Conservation (phyloP, 78 protist species). For the Polysphondylium violaceum region DNA sequence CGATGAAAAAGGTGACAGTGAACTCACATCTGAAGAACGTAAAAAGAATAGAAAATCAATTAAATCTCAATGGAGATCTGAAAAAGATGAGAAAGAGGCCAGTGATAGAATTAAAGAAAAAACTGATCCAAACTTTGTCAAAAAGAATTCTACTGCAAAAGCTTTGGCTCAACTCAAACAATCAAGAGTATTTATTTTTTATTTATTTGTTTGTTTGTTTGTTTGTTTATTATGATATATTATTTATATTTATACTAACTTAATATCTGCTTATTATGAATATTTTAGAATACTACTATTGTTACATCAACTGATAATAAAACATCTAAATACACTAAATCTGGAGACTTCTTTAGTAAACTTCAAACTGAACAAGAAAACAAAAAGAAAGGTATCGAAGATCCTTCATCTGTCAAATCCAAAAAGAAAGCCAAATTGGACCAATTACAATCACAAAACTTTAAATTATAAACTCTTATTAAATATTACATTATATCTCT, state of each 20-base stretch:
- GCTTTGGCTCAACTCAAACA: slow-evolving; percentile 32
- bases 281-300: slow-evolving; percentile 31
- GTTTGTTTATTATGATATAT: background rate
- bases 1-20: slow-evolving; percentile 55
- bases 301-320: slow-evolving; percentile 2
- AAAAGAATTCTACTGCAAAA: background rate
- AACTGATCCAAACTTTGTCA: slow-evolving; percentile 27
- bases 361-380: slow-evolving; percentile 62
- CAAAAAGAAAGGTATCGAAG: slow-evolving; percentile 38
- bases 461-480: background rate
- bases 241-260: too few species aligned
- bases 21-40: slow-evolving; percentile 30
- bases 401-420: background rate
- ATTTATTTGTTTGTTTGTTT: background rate
- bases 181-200: slow-evolving; percentile 1
- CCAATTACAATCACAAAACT: background rate
- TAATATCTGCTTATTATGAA: too few species aligned
- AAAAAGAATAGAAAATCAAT: slow-evolving; percentile 8
- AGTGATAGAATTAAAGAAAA: slow-evolving; percentile 22
- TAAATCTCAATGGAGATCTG: slow-evolving; percentile 11
- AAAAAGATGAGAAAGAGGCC: slow-evolving; percentile 40
- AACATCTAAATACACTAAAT: background rate
- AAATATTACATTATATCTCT: too few species aligned
- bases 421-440: slow-evolving; percentile 33
- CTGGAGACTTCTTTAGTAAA: slow-evolving; percentile 26